Conservation (phyloP, 352 stramenopile genomes). For the Aphanomyces euteiches region DNA sequence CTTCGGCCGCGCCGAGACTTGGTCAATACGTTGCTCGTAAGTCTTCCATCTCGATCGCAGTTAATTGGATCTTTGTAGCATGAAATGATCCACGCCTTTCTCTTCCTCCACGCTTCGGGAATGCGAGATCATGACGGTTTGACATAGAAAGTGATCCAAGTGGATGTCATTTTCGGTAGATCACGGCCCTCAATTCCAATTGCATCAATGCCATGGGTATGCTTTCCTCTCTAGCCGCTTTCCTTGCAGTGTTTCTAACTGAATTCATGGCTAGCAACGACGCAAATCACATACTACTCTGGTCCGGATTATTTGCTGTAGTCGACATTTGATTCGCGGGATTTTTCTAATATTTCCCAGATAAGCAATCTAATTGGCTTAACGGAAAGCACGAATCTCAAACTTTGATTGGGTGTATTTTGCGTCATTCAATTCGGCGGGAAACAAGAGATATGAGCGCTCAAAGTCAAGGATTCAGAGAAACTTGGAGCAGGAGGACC, state of each 20-base stretch:
- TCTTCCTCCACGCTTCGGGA: slow-evolving; percentile 73
- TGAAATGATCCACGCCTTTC: slow-evolving; percentile 88
- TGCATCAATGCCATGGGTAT: slow-evolving; percentile 59
- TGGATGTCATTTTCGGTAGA: slow-evolving; percentile 34
- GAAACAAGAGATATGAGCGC: no score
- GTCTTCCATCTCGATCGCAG: background rate
- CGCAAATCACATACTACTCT: slow-evolving; percentile 56
- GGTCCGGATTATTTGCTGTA: no score
- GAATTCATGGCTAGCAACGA: slow-evolving; percentile 31
- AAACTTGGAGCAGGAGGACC: no score
- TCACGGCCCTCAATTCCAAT: slow-evolving; percentile 78
- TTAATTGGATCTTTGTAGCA: slow-evolving; percentile 45
- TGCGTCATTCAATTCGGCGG: no score
- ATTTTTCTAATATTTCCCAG: no score
- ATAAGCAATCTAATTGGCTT: no score
- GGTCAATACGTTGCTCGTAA: slow-evolving; percentile 82
- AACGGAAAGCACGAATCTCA: no score
- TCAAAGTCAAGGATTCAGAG: no score
- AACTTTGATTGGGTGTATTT: no score
- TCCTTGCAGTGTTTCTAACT: slow-evolving; percentile 10
- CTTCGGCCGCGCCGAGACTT: slow-evolving; percentile 76
- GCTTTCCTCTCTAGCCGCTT: slow-evolving; percentile 28
- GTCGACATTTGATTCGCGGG: no score
- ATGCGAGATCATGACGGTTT: slow-evolving; percentile 62
- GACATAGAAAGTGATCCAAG: background rate